Percentiles rank a stretch among this genome's conserved stretches.
Conservation (phyloP, 805 yeast species). For the Lipomyces kockii region DNA sequence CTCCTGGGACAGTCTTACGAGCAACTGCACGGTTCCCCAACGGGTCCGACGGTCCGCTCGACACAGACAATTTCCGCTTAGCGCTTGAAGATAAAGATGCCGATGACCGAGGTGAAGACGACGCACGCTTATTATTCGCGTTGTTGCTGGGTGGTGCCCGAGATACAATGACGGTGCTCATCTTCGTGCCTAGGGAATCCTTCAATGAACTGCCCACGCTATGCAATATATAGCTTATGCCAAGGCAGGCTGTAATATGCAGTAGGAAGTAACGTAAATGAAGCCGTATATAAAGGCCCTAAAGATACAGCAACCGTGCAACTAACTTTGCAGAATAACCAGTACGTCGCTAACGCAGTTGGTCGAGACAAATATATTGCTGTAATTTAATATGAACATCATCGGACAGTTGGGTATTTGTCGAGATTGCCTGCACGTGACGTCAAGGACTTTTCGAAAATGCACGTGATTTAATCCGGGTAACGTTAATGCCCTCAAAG, state of each 20-base stretch:
- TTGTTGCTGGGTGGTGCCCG: conserved; percentile 4
- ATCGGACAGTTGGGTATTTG: background rate
- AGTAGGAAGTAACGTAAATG: background rate
- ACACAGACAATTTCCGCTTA: conserved; percentile 9
- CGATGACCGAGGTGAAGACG: conserved; percentile 2
- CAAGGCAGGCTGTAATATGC: background rate
- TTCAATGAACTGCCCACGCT: background rate
- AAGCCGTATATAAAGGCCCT: background rate
- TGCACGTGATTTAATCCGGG: conserved; percentile 6
- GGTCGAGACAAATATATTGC: background rate
- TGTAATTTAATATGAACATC: background rate
- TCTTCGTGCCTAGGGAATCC: background rate
- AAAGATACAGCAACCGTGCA: background rate
- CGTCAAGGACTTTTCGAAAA: background rate
- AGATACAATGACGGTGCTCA: conserved; percentile 20
- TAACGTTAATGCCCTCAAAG: background rate
- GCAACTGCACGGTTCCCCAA: background rate
- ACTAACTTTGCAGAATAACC: background rate
- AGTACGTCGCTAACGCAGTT: background rate
- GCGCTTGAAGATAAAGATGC: background rate
- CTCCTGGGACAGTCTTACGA: background rate
- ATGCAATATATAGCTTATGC: background rate
- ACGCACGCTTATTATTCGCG: background rate
- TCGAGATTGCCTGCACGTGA: background rate
- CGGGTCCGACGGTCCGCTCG: background rate